Base-by-base conservation (phyloP, 2,329 filamentous ascomycete species). In the Scytalidium sp. region DNA sequence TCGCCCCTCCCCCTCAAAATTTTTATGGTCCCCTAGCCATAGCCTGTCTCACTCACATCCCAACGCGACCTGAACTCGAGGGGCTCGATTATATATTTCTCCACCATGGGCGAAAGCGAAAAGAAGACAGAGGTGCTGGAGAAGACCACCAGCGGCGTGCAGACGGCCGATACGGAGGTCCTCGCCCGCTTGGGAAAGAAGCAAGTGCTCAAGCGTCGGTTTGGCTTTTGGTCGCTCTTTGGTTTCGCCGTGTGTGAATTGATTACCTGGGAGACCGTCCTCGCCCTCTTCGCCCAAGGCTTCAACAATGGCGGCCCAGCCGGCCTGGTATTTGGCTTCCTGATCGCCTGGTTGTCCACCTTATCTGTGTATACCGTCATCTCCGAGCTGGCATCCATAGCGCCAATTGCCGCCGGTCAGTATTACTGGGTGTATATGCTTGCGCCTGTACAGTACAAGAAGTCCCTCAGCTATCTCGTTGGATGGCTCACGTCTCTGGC, bases 401-500 rank as follows among this genome's bases (percentile, higher is more conserved):
- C 49, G 17, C 56, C 56, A 6, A 56, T 53, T 32, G 68, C 76
- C 0, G 79, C 78, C 22, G 80, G 80, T 3, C 78, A 83, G 60
- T 83, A 83, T 54, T 76, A 81, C 57, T 82, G 78, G 78, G 76
- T 81, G 0, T 78, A 73, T 1, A 75, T 80, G 57, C 73, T 81
- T 54, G 74, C 74, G 2, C 75, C 78, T 1, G 64, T 63, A 1
- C 66, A 65, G 17, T 70, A 69, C 23, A 74, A 80, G 54, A 78
- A 75, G 50, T 74, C 78, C 45, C 65, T 83, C 5, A 81, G 77
- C 54, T 83, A 83, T 58, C 64, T 76, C 4, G 73, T 74, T 20
- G 76, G 74, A 46, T 78, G 75, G 76, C 61, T 76, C 41, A 72
- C 72, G 59, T 78, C 87, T 22, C 80, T 88, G 27, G 88, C 87